Percentiles rank a stretch among this genome's conserved stretches.
These are phyloP conservation scores for Nicotiana noctiflora DNA, from an alignment of 257 asterid species.

Conservation along the genomic window DNA sequence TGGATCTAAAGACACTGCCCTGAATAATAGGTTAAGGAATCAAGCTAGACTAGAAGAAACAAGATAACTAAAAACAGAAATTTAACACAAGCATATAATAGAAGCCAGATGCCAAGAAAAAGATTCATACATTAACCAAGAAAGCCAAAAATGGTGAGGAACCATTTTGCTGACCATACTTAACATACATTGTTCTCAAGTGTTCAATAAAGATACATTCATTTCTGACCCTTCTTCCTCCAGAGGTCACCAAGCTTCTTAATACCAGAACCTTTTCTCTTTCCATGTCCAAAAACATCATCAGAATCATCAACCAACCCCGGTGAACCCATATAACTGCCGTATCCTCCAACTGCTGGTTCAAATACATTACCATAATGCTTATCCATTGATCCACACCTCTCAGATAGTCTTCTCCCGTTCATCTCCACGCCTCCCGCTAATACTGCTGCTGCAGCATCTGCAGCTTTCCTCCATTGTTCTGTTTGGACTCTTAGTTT, in stretches of 20 bases:
- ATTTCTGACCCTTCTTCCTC: conserved; percentile 77
- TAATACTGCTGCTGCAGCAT: conserved; percentile 82
- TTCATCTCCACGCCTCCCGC: conserved; percentile 59
- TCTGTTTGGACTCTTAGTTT: conserved; percentile 80
- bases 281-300: conserved; percentile 57
- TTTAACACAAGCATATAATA: background rate
- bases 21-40: background rate
- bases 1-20: background rate
- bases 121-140: background rate
- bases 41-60: background rate
- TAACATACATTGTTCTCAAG: background rate
- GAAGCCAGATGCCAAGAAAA: background rate
- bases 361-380: conserved; percentile 39
- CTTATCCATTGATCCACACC: conserved; percentile 97
- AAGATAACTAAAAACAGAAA: background rate
- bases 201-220: background rate
- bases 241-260: conserved; percentile 86
- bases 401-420: conserved; percentile 64
- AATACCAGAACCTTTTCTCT: conserved; percentile 67
- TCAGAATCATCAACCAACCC: conserved; percentile 44
- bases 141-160: conserved; percentile 32
- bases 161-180: conserved; percentile 22
- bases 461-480: conserved; percentile 98
- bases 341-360: conserved; percentile 28
- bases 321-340: conserved; percentile 55